Percentiles rank a stretch among this genome's conserved stretches.
Evolutionary conservation across 108 stramenopile species (phyloP).

Genomic region (Epithemia pelagica): DNA sequence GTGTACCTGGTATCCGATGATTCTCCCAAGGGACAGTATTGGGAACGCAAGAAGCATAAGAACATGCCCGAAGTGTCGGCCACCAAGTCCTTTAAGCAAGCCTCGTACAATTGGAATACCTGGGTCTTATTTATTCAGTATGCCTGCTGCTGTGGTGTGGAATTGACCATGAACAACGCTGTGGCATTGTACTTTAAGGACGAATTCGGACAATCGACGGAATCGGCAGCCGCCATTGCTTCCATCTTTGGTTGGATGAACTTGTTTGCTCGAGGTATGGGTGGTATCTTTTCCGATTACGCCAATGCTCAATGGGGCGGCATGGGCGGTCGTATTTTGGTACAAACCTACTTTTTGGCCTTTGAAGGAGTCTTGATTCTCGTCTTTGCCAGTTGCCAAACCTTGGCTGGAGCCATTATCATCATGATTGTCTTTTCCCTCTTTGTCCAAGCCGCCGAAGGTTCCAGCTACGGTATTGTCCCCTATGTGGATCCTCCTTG

Average conservation of each 20-base stretch:
- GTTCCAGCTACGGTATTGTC: conserved; percentile 71
- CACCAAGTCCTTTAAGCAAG: conserved; percentile 50
- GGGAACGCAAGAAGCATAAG: conserved; percentile 69
- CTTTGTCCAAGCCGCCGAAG: conserved; percentile 76
- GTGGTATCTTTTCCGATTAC: conserved; percentile 49
- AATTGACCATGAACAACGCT: conserved; percentile 88
- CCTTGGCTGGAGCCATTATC: conserved; percentile 47
- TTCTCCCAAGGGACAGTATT: conserved; percentile 82
- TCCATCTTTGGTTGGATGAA: conserved; percentile 77
- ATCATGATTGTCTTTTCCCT: conserved; percentile 70
- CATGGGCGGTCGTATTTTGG: conserved; percentile 60
- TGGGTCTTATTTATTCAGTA: conserved; percentile 88
- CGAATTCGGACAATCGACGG: conserved; percentile 60
- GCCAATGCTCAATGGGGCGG: conserved; percentile 32
- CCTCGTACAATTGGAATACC: conserved; percentile 74
- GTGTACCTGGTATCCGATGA: conserved; percentile 68
- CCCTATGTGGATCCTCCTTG: conserved; percentile 73
- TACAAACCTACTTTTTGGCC: conserved; percentile 47
- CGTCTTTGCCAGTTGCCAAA: conserved; percentile 47
- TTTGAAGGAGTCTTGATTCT: conserved; percentile 59
- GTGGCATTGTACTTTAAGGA: conserved; percentile 80
- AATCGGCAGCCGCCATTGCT: conserved; percentile 66
- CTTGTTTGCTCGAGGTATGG: conserved; percentile 65
- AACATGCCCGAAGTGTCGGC: conserved; percentile 72
- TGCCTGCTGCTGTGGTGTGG: conserved; percentile 89